phyloP scores from a whole-genome alignment of 257 asterid species.

The Fraxinus excelsior region DNA sequence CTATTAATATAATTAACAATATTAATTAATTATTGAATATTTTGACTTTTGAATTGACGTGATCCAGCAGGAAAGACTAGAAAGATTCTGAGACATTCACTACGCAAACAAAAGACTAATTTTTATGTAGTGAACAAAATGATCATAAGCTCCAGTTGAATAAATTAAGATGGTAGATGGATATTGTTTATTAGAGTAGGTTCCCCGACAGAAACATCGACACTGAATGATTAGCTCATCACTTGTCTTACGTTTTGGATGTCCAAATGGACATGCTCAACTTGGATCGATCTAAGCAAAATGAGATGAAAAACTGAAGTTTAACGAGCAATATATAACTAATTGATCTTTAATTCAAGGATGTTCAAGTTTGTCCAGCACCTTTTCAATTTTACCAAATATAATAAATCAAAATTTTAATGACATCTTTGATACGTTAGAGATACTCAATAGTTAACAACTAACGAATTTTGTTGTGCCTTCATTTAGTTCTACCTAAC shows the following conservation, averaged over 20 bases:
- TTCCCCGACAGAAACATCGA: conserved; percentile 30
- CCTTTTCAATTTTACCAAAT: too few species aligned
- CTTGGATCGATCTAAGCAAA: too few species aligned
- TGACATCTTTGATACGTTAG: too few species aligned
- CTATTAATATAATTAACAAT: neutral
- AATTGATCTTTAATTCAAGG: too few species aligned
- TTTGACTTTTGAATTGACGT: conserved; percentile 41
- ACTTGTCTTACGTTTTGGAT: conserved; percentile 5
- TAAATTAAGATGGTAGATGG: neutral
- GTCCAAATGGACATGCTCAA: conserved; percentile 4
- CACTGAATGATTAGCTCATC: conserved; percentile 28
- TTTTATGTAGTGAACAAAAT: neutral
- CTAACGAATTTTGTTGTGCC: too few species aligned
- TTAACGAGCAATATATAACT: too few species aligned
- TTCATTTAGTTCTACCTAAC: too few species aligned
- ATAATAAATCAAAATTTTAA: too few species aligned
- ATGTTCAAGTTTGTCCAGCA: too few species aligned
- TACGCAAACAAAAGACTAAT: conserved; percentile 23
- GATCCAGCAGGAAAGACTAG: conserved; percentile 29
- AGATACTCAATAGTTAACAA: too few species aligned
- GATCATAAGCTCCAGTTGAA: neutral
- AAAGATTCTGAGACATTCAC: conserved; percentile 46
- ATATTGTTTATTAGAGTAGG: conserved; percentile 11
- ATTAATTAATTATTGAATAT: conserved; percentile 12
- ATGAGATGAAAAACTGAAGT: too few species aligned